A percentile compares a stretch with the other conserved stretches of the same genome.
phyloP scores from a whole-genome alignment of 139 green algal genomes.

The Asterochloris erici region DNA sequence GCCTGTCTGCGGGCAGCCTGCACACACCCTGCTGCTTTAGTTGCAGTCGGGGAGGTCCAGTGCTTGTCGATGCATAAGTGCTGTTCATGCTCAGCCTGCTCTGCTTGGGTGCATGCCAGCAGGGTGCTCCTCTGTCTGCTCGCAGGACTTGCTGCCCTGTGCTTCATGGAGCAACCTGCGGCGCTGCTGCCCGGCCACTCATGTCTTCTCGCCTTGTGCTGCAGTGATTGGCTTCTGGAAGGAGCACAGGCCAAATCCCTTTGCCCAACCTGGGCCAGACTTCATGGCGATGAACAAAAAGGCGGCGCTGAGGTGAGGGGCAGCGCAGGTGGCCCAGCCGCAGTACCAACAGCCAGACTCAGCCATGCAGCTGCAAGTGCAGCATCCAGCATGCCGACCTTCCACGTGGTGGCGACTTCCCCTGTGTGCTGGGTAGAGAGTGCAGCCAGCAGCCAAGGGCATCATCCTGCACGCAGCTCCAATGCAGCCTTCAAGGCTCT shows the following conservation, averaged over 20 bases:
- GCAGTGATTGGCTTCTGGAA: constrained; percentile 44
- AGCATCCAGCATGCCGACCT: not conserved
- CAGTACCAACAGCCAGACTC: not conserved
- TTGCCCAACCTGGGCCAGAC: constrained; percentile 43
- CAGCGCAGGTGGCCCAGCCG: not conserved
- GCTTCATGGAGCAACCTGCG: not conserved
- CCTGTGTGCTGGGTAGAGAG: too few relatives aligned
- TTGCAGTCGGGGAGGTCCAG: too few relatives aligned
- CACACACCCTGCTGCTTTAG: too few relatives aligned
- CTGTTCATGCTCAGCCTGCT: too few relatives aligned
- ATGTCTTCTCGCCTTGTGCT: not conserved
- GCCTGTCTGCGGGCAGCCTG: too few relatives aligned
- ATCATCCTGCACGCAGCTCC: not conserved
- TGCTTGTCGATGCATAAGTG: too few relatives aligned
- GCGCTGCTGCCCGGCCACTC: not conserved
- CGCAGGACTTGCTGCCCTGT: too few relatives aligned
- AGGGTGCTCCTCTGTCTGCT: too few relatives aligned
- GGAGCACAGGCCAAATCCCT: constrained; percentile 41
- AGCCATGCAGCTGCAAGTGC: not conserved
- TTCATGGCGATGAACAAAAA: constrained; percentile 49
- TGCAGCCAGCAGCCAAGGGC: not conserved
- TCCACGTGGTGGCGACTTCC: not conserved
- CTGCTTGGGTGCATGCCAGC: too few relatives aligned
- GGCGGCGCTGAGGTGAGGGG: constrained; percentile 28
- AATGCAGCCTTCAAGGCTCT: not conserved